These are phyloP conservation scores for Lentinus brumalis DNA, from an alignment of 768 basidiomycete species.

Conservation along the genomic window DNA sequence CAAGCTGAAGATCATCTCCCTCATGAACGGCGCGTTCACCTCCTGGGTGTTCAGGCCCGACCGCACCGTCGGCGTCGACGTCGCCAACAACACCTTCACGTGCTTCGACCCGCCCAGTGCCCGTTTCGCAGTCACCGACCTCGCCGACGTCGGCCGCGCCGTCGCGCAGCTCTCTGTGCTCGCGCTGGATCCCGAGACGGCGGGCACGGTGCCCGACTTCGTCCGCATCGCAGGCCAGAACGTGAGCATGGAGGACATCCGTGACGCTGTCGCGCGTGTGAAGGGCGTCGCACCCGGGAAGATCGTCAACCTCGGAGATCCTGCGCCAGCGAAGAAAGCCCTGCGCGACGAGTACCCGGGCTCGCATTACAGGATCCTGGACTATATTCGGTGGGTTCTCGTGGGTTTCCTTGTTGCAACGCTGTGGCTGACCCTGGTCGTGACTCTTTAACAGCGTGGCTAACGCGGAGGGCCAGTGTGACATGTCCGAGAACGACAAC, in stretches of 20 bases:
- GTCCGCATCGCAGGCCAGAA: slow-evolving; percentile 23
- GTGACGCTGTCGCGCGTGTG: slow-evolving; percentile 13
- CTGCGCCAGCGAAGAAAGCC: slow-evolving; percentile 12
- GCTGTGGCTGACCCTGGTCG: not conserved
- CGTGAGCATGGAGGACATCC: slow-evolving; percentile 15
- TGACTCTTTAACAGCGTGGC: slow-evolving; percentile 5
- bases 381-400: slow-evolving; percentile 12
- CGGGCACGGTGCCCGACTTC: slow-evolving; percentile 20
- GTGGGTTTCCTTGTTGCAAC: not conserved
- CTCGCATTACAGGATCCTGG: slow-evolving; percentile 3
- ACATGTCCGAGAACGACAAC: slow-evolving; percentile 25
- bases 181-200: slow-evolving; percentile 13
- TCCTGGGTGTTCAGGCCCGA: not conserved
- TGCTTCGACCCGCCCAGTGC: slow-evolving; percentile 17
- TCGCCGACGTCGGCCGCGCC: slow-evolving; percentile 21
- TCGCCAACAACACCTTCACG: slow-evolving; percentile 17
- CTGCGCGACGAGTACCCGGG: slow-evolving; percentile 1
- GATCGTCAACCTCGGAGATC: slow-evolving; percentile 15
- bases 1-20: slow-evolving; percentile 17
- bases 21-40: slow-evolving; percentile 16
- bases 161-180: slow-evolving; percentile 23
- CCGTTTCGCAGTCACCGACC: slow-evolving; percentile 14
- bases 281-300: slow-evolving; percentile 12
- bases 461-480: slow-evolving; percentile 21
- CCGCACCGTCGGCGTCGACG: slow-evolving; percentile 25